These are phyloP conservation scores for Periconia sp. DNA, from an alignment of 2,329 filamentous ascomycete species.

Conservation along the genomic window DNA sequence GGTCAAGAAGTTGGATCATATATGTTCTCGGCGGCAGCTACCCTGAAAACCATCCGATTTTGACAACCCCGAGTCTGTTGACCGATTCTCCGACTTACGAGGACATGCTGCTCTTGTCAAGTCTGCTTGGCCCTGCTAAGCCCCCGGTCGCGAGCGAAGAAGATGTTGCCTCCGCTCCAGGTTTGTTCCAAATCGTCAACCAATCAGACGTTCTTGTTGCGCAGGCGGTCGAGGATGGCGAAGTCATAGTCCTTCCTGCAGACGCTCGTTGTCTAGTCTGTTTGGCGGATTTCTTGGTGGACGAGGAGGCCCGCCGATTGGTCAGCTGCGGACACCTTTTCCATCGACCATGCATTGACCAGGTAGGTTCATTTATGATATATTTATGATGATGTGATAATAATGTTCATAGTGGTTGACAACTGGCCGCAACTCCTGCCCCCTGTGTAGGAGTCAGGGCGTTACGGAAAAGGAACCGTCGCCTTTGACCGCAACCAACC, in stretches of 20 bases:
- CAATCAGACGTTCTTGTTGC: constrained; percentile 48
- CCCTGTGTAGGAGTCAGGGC: constrained; percentile 61
- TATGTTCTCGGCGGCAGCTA: constrained; percentile 72
- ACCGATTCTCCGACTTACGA: constrained; percentile 72
- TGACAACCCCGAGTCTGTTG: constrained; percentile 69
- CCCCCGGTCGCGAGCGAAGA: constrained; percentile 67
- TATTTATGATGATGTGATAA: neutral
- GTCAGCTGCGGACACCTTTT: constrained; percentile 67
- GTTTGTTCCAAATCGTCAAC: constrained; percentile 58
- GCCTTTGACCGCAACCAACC: constrained; percentile 2
- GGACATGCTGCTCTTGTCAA: constrained; percentile 70
- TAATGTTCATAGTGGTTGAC: constrained; percentile 61
- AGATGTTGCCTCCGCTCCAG: constrained; percentile 64
- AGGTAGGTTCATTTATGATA: constrained; percentile 51
- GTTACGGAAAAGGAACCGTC: constrained; percentile 51
- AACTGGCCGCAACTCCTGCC: constrained; percentile 66
- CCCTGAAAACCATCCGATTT: constrained; percentile 69
- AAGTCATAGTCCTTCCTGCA: constrained; percentile 29
- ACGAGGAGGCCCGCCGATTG: constrained; percentile 63
- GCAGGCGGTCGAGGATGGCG: constrained; percentile 46
- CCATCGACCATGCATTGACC: constrained; percentile 70
- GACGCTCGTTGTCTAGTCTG: constrained; percentile 66
- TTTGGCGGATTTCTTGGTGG: constrained; percentile 64
- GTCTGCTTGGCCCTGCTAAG: constrained; percentile 67
- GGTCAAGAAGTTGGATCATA: constrained; percentile 69